Conservation (phyloP, 2,329 filamentous ascomycete genomes). For the Tolypocladium tropicale region DNA sequence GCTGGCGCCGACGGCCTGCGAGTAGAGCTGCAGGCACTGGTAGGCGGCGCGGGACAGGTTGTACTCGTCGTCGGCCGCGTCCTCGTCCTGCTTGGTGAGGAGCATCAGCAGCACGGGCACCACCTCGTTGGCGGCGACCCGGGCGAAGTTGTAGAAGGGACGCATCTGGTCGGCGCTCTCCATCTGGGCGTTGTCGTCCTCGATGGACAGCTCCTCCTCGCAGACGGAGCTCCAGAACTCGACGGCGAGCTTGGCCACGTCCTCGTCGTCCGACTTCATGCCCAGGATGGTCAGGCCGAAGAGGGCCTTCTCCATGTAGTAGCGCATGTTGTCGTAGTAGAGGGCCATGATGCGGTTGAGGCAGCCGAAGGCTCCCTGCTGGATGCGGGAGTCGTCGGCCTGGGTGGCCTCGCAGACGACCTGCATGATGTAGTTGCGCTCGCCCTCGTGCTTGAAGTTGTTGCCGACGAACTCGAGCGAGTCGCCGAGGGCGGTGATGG, state of each 20-base stretch:
- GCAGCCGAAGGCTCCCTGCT: constrained; percentile 93
- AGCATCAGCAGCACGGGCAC: constrained; percentile 83
- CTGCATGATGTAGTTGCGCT: constrained; percentile 99
- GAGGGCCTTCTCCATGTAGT: constrained; percentile 99
- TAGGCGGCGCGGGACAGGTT: constrained; percentile 92
- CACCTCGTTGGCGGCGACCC: constrained; percentile 86
- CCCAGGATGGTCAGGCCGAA: constrained; percentile 96
- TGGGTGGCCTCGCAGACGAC: constrained; percentile 98
- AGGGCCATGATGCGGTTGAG: constrained; percentile 97
- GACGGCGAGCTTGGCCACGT: constrained; percentile 94
- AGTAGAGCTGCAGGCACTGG: constrained; percentile 91
- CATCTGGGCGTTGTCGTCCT: constrained; percentile 77
- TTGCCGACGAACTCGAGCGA: constrained; percentile 95
- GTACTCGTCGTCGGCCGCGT: constrained; percentile 94
- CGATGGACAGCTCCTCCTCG: constrained; percentile 95
- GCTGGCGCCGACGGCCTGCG: constrained; percentile 77
- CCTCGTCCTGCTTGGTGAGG: constrained; percentile 94
- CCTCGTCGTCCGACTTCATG: constrained; percentile 97
- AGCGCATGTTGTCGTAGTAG: constrained; percentile 99
- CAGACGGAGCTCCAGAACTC: constrained; percentile 99
- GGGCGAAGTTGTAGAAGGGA: constrained; percentile 91
- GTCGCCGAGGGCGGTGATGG: constrained; percentile 88
- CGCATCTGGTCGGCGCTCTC: constrained; percentile 78
- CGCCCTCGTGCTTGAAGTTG: constrained; percentile 98
- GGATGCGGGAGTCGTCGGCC: constrained; percentile 79